Evolutionary conservation across 176 grass and related monocot genomes (phyloP).

Genomic region (Juncus effusus): DNA sequence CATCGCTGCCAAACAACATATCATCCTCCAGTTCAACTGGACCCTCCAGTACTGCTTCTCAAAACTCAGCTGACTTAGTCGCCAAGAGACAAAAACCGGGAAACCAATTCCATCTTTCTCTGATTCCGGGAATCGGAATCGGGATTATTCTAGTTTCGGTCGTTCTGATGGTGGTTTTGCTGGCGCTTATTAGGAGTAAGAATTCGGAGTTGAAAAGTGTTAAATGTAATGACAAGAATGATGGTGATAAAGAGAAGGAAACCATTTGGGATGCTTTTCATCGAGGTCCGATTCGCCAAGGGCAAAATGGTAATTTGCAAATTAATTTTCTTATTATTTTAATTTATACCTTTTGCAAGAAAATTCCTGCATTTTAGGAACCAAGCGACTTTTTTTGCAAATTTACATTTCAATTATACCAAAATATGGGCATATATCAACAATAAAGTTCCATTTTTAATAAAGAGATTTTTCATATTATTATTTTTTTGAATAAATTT

Average conservation of each 20-base stretch:
- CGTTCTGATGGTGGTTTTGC: slow-evolving; percentile 56
- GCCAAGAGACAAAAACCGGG: slow-evolving; percentile 34
- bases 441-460: too few relatives aligned
- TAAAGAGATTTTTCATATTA: too few relatives aligned
- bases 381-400: neutral
- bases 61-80: slow-evolving; percentile 36
- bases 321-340: neutral
- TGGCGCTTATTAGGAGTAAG: slow-evolving; percentile 80
- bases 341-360: neutral
- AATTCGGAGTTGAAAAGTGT: slow-evolving; percentile 58
- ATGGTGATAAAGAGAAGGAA: too few relatives aligned
- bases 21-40: slow-evolving; percentile 26
- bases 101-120: slow-evolving; percentile 47
- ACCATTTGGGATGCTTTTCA: slow-evolving; percentile 48
- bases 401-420: neutral
- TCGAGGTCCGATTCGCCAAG: slow-evolving; percentile 54
- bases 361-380: slow-evolving; percentile 1
- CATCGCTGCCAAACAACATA: slow-evolving; percentile 46
- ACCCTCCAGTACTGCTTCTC: slow-evolving; percentile 18
- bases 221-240: slow-evolving; percentile 10
- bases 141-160: slow-evolving; percentile 66
- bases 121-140: slow-evolving; percentile 90
- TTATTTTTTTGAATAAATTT: too few relatives aligned
- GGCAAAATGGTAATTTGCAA: slow-evolving; percentile 56
- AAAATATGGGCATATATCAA: too few relatives aligned